phyloP scores from a whole-genome alignment of 768 basidiomycete genomes.

The Leccinum imitatum region DNA sequence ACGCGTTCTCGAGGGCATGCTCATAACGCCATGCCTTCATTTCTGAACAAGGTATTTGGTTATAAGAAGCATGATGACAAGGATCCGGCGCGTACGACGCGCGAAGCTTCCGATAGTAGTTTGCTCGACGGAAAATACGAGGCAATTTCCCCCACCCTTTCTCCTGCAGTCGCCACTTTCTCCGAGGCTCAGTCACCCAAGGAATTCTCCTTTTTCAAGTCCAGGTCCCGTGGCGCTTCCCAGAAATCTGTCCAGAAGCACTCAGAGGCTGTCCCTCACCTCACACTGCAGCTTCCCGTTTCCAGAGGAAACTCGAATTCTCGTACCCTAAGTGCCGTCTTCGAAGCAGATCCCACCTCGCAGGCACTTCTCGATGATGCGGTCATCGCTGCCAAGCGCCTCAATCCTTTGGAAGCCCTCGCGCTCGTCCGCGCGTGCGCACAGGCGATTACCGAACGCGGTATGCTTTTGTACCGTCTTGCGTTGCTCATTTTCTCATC shows the following conservation, averaged over 20 bases:
- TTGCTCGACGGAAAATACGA: constrained; percentile 77
- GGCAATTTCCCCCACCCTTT: constrained; percentile 52
- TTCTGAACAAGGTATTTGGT: constrained; percentile 76
- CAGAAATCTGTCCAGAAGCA: constrained; percentile 37
- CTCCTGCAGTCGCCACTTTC: constrained; percentile 33
- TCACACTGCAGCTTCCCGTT: constrained; percentile 62
- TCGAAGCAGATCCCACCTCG: constrained; percentile 57
- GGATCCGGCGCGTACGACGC: constrained; percentile 31
- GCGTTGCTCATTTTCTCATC: constrained; percentile 7
- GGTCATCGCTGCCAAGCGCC: constrained; percentile 53
- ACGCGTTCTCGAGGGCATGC: constrained; percentile 16
- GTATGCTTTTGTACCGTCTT: constrained; percentile 37
- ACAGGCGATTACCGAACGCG: constrained; percentile 61
- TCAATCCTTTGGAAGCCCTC: constrained; percentile 64
- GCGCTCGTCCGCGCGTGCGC: constrained; percentile 66
- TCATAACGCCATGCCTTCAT: constrained; percentile 50
- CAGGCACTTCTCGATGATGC: constrained; percentile 49
- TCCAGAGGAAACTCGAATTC: constrained; percentile 48
- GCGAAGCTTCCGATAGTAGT: constrained; percentile 40
- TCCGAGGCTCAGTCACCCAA: constrained; percentile 24
- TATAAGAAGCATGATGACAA: constrained; percentile 66
- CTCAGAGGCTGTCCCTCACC: constrained; percentile 43
- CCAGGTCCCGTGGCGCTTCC: constrained; percentile 42
- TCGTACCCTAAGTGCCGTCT: constrained; percentile 53
- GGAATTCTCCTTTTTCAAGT: constrained; percentile 51